phyloP scores from a whole-genome alignment of 441 rosid genomes.

The Corymbia calophylla region DNA sequence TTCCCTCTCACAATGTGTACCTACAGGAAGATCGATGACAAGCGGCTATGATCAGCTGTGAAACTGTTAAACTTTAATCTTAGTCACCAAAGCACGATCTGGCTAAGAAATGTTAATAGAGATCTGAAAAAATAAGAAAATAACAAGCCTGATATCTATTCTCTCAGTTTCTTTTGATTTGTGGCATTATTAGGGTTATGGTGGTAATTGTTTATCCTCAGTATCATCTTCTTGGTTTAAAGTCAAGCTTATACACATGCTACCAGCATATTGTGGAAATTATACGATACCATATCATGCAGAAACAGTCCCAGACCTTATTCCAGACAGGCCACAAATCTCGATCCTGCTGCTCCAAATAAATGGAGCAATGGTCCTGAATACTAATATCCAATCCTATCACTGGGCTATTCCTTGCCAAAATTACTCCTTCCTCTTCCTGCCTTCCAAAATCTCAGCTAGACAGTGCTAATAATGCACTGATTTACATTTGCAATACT shows the following conservation, averaged over 20 bases:
- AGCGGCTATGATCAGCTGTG: background rate
- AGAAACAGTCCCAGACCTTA: background rate
- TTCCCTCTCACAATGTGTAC: slow-evolving; percentile 3
- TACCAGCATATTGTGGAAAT: background rate
- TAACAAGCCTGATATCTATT: background rate
- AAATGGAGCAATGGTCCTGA: background rate
- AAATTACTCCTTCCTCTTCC: background rate
- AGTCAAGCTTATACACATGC: background rate
- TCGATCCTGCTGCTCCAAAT: background rate
- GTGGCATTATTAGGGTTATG: background rate
- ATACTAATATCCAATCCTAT: background rate
- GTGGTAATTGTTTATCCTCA: background rate
- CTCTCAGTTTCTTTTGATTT: background rate
- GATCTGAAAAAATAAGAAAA: background rate
- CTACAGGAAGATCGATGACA: background rate
- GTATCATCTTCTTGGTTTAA: background rate
- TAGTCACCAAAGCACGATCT: background rate
- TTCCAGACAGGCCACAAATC: background rate
- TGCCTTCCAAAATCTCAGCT: background rate
- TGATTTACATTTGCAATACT: background rate
- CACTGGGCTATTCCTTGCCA: background rate
- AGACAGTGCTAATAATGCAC: background rate
- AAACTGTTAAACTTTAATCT: background rate
- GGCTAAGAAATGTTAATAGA: background rate
- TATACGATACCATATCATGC: background rate